Evolutionary conservation across 1,139 yeast species (phyloP).

Genomic region (Yamadazyma buinensis): DNA sequence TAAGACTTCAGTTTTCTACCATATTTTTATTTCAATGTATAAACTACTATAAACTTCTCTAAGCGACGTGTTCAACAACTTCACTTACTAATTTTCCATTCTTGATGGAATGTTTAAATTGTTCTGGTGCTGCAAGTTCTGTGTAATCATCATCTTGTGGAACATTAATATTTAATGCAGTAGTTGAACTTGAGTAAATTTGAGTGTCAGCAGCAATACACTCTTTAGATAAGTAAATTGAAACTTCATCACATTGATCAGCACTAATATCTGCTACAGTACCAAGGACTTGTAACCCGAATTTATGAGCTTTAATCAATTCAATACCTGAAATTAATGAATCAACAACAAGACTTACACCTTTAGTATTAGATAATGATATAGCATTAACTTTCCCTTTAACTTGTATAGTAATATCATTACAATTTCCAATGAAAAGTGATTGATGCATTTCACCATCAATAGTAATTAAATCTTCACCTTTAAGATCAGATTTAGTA

Average conservation of each 20-base stretch:
- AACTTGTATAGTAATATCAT: slow-evolving; percentile 69
- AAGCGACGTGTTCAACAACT: slow-evolving; percentile 49
- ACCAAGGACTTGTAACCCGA: slow-evolving; percentile 83
- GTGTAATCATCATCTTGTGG: slow-evolving; percentile 62
- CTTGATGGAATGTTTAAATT: slow-evolving; percentile 59
- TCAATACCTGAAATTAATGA: slow-evolving; percentile 86
- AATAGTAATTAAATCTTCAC: slow-evolving; percentile 53
- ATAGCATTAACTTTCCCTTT: slow-evolving; percentile 92
- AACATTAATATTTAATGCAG: slow-evolving; percentile 78
- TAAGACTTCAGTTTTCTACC: too few species aligned
- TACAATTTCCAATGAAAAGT: slow-evolving; percentile 80
- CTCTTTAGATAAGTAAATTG: slow-evolving; percentile 69
- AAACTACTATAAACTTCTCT: background rate
- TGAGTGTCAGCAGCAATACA: slow-evolving; percentile 62
- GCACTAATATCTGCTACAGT: slow-evolving; percentile 76
- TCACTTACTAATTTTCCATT: slow-evolving; percentile 39
- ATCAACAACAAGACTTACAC: slow-evolving; percentile 76
- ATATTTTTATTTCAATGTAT: background rate
- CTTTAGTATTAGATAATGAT: slow-evolving; percentile 68
- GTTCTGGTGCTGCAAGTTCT: slow-evolving; percentile 86
- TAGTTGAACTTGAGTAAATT: slow-evolving; percentile 77
- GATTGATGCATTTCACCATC: slow-evolving; percentile 87
- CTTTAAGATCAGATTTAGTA: slow-evolving; percentile 43
- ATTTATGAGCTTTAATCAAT: slow-evolving; percentile 73
- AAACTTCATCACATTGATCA: slow-evolving; percentile 88